Conservation (phyloP, 768 basidiomycete species). For the Lentinula boryana region DNA sequence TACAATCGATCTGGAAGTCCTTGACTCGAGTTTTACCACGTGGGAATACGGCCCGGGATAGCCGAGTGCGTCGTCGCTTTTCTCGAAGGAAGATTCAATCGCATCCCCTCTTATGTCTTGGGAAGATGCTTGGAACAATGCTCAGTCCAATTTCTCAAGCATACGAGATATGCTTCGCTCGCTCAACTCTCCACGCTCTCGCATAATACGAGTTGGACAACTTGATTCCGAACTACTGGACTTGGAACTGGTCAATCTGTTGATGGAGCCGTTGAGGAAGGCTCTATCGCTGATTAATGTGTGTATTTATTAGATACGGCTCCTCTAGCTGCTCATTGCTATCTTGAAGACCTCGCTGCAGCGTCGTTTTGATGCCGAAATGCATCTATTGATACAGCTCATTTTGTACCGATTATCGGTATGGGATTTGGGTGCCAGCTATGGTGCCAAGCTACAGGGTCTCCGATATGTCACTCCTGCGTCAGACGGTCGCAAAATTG, state of each 20-base stretch:
- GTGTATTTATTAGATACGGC: conserved; percentile 16
- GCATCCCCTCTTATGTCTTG: conserved; percentile 27
- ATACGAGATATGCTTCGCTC: conserved; percentile 36
- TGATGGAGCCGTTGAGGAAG: conserved; percentile 76
- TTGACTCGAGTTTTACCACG: neutral
- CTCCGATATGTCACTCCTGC: conserved; percentile 48
- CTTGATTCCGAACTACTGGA: conserved; percentile 90
- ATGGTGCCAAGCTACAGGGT: conserved; percentile 80
- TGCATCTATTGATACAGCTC: conserved; percentile 63
- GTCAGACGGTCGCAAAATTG: conserved; percentile 14
- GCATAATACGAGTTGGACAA: conserved; percentile 80
- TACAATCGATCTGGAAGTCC: neutral
- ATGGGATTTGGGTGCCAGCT: conserved; percentile 75
- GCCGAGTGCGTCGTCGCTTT: neutral
- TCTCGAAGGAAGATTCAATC: neutral
- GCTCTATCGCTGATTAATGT: conserved; percentile 68
- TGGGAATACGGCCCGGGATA: neutral
- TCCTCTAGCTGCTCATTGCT: conserved; percentile 12
- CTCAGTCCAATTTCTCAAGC: conserved; percentile 46
- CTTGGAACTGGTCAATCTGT: conserved; percentile 74
- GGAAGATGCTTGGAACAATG: conserved; percentile 61
- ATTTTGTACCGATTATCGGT: conserved; percentile 77
- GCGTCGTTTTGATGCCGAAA: conserved; percentile 66
- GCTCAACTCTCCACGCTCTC: conserved; percentile 24
- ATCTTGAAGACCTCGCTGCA: conserved; percentile 47